Evolutionary conservation across 2,329 filamentous ascomycete genomes (phyloP).

Genomic region (Penicillium griseofulvum): DNA sequence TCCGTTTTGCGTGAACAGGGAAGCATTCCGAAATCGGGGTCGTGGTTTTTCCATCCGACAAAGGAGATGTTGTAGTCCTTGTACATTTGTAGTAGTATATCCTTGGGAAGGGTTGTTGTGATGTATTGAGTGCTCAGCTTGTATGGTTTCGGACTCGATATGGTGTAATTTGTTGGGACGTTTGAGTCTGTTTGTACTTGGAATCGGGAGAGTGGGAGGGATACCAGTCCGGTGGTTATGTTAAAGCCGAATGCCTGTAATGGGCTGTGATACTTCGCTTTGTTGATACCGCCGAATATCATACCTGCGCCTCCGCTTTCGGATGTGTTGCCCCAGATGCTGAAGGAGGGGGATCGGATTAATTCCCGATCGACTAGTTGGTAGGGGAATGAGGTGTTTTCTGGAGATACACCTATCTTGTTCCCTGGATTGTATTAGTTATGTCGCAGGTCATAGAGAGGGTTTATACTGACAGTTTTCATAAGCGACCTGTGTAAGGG

Average conservation of each 20-base stretch:
- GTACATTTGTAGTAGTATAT: background rate
- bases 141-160: background rate
- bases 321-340: background rate
- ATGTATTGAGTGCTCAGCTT: background rate
- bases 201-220: background rate
- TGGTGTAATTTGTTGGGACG: background rate
- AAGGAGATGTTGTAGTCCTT: background rate
- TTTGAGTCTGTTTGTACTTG: background rate
- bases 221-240: background rate
- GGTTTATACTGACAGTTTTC: too few relatives aligned
- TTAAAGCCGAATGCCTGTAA: background rate
- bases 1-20: background rate
- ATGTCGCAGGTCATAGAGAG: too few relatives aligned
- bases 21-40: too few relatives aligned
- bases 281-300: background rate
- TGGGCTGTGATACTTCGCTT: background rate
- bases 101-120: background rate
- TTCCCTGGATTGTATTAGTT: background rate
- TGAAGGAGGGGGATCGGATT: background rate
- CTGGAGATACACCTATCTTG: background rate
- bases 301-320: background rate
- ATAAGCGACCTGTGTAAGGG: too few relatives aligned
- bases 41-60: too few relatives aligned
- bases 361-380: background rate
- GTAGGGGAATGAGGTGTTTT: background rate